phyloP scores from a whole-genome alignment of 1,284 basidiomycete genomes.

The Blastosporella zonata region DNA sequence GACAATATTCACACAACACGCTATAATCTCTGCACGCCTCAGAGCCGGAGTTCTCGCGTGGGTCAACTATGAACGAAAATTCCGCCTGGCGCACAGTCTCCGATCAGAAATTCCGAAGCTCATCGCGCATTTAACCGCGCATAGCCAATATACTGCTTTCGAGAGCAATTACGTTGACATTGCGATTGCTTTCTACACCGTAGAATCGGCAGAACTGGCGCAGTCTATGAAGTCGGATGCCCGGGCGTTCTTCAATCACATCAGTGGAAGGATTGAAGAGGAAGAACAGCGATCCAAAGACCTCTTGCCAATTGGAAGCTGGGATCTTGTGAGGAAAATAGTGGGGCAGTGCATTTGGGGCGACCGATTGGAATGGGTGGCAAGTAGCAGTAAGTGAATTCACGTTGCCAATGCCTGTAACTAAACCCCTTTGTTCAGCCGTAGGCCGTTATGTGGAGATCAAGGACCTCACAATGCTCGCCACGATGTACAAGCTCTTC shows the following conservation, averaged over 20 bases:
- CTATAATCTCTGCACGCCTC: conserved; percentile 44
- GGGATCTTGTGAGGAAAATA: conserved; percentile 44
- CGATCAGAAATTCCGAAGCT: conserved; percentile 40
- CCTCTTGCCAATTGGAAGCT: conserved; percentile 50
- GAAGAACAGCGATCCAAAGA: conserved; percentile 54
- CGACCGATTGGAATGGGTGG: conserved; percentile 54
- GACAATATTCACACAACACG: conserved; percentile 48
- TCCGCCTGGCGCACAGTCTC: conserved; percentile 27
- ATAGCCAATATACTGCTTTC: conserved; percentile 54
- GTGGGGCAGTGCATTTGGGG: conserved; percentile 57
- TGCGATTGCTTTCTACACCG: conserved; percentile 50
- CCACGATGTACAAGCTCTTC: conserved; percentile 62
- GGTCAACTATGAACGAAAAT: conserved; percentile 52
- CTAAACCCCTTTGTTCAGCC: conserved; percentile 35
- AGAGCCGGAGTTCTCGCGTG: conserved; percentile 51
- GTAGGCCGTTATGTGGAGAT: conserved; percentile 55
- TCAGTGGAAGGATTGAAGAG: conserved; percentile 45
- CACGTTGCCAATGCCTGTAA: background rate
- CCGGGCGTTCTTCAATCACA: conserved; percentile 52
- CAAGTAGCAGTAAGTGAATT: conserved; percentile 46
- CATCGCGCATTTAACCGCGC: conserved; percentile 50
- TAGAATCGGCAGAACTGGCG: conserved; percentile 43
- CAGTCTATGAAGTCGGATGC: conserved; percentile 43
- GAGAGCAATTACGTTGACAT: conserved; percentile 50
- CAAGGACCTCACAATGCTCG: conserved; percentile 49